Evolutionary conservation across 257 asterid species (phyloP), one percentile per base, ranked within the genome.

Genomic region (Solanum boliviense): DNA sequence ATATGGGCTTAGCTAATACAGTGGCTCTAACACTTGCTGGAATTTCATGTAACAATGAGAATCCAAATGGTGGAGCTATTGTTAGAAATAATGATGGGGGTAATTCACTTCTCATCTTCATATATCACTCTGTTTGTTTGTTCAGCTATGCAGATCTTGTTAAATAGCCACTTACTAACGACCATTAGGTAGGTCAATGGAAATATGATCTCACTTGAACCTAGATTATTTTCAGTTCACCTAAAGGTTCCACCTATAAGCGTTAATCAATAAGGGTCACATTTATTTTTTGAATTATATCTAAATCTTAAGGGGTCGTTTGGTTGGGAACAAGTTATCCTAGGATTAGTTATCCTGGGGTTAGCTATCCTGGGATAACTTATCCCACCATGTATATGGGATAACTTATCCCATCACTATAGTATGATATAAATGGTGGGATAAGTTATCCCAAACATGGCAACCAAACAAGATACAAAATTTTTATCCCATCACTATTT

Each of bases 1-100:
- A 97, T 91, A 95, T 97, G 98, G 98, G 98, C 88, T 92, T 97
- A 91, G 98, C 98, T 67, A 97, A 97, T 92, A 89, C 98, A n/a
- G 68, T 91, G 85, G 98, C 99, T 48, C 95, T 97, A 81, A 93
- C 91, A 35, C 20, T 93, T 91, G 98, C 98, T 52, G 94, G 96
- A 87, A 89, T 95, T 91, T 90, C 92, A 83, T 91, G 88, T 88
- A 58, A 86, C 91, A 94, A 97, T 34, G 85, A 75, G 87, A 95
- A 92, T 89, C 94, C 95, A 78, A 94, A 91, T 83, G 98, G 98
- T 88, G 99, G 99, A 89, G 86, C 91, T 86, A 92, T 97, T 74
- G 87, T 94, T 92, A 95, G 93, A 89, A 89, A 89, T 89, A 90
- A 84, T 86, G 56, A 44, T 46, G 96, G 96, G 86, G 98, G 99